Evolutionary conservation across 352 stramenopile species (phyloP), one percentile per base, ranked within the genome.

Genomic region (Pythium oligandrum): DNA sequence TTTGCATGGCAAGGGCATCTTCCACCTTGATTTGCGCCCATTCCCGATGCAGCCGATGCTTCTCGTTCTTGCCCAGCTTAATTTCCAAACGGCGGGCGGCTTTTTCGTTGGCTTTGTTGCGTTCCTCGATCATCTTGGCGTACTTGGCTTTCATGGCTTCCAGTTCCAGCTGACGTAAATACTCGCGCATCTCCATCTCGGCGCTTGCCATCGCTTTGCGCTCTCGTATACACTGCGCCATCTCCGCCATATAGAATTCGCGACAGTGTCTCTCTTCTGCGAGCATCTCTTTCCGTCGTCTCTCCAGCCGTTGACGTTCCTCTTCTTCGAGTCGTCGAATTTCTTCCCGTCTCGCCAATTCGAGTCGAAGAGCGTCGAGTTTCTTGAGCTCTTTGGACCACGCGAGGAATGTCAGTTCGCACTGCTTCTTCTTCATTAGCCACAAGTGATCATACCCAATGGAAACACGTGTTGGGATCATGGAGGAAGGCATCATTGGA

Each of bases 91-190:
- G 75, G 4, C 82, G 78, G 3, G 77, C 77, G 0, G 71, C 75
- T 46, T 85, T 88, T 39, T 88, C 78, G 34, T 79, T 88, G 6
- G 72, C 44, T n/a, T 68, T 65, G 38, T 75, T 81, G 1, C 72
- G 61, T 32, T 90, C 79, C 6, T 84, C 75, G 3, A 84, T 44
- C 67, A 88, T 79, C 42, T 82, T 73, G 3, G 81, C 67, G 45
- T 89, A 92, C 44, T 90, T 89, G 0, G 75, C 73, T 42, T 90
- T 86, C 75, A 88, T 87, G 0, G 67, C 66, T 48, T 92, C 77
- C 0, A 88, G 34, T 48, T 88, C 75, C 4, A 89, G 51, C 54
- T 78, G 72, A 0, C 82, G 71, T 12, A 86, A 34, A 46, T 88
- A 85, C 17, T 90, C 78, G 7, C 64, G 66, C 79, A 87, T 89